Conservation (phyloP, 176 grass and related monocot genomes). For the Puya raimondii region DNA sequence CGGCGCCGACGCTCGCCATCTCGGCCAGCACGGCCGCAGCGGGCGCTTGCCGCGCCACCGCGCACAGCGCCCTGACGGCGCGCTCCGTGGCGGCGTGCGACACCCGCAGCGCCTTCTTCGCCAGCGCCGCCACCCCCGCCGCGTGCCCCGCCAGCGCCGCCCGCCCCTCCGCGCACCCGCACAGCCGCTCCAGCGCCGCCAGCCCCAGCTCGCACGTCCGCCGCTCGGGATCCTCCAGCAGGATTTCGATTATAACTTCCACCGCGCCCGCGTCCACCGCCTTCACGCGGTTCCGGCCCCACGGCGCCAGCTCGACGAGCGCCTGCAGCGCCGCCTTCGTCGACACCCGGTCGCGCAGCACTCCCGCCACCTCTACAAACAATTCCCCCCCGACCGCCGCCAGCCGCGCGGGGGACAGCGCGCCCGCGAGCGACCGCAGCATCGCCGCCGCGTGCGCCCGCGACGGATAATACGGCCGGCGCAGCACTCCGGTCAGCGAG, state of each 20-base stretch:
- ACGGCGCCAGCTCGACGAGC: conserved; percentile 34
- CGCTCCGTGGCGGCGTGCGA: conserved; percentile 58
- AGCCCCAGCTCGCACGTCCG: conserved; percentile 57
- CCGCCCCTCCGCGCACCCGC: conserved; percentile 79
- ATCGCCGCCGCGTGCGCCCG: conserved; percentile 41
- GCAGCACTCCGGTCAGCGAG: conserved; percentile 46
- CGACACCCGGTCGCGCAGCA: conserved; percentile 42
- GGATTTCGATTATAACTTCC: conserved; percentile 43
- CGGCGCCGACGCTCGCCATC: conserved; percentile 61
- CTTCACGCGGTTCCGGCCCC: conserved; percentile 58
- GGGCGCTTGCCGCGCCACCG: conserved; percentile 46
- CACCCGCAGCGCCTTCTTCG: conserved; percentile 55
- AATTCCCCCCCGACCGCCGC: conserved; percentile 32
- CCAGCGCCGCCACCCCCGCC: conserved; percentile 54
- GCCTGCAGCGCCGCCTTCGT: conserved; percentile 60
- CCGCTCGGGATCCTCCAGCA: conserved; percentile 54
- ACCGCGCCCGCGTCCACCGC: conserved; percentile 49
- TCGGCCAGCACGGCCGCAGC: conserved; percentile 64
- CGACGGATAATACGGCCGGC: conserved; percentile 37
- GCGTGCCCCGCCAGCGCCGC: conserved; percentile 59
- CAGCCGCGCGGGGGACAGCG: conserved; percentile 32
- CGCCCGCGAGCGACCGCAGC: conserved; percentile 37
- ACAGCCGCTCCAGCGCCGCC: conserved; percentile 53
- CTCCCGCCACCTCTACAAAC: conserved; percentile 47
- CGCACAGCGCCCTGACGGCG: conserved; percentile 58